phyloP scores from a whole-genome alignment of 163 green algal species.

The Coccomyxa subellipsoidea region DNA sequence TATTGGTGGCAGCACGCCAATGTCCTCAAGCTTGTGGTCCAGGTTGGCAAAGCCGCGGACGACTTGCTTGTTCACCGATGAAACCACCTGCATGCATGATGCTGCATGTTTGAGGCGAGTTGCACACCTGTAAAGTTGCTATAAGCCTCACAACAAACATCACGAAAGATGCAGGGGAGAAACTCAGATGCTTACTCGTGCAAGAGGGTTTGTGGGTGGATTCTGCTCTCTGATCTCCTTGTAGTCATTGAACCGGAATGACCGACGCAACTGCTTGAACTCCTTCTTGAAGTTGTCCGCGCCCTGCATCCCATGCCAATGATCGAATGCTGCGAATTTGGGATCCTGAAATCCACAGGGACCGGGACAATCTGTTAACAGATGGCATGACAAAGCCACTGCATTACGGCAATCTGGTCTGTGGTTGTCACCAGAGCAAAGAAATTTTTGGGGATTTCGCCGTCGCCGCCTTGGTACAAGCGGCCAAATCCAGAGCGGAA shows the following conservation, averaged over 20 bases:
- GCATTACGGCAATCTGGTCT: too few relatives aligned
- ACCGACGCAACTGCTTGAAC: conserved; percentile 58
- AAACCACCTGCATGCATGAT: conserved; percentile 16
- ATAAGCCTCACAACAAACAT: too few relatives aligned
- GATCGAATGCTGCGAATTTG: background rate
- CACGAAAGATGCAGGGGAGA: too few relatives aligned
- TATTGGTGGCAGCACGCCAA: conserved; percentile 46
- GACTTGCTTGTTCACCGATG: conserved; percentile 13
- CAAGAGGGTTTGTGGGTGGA: conserved; percentile 32
- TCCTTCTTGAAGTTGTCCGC: conserved; percentile 74
- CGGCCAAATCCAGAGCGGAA: conserved; percentile 74
- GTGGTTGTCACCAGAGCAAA: conserved; percentile 74
- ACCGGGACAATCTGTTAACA: too few relatives aligned
- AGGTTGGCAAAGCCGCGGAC: conserved; percentile 25
- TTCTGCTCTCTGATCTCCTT: conserved; percentile 39
- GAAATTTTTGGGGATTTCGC: conserved; percentile 67
- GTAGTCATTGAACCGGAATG: conserved; percentile 47
- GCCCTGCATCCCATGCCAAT: conserved; percentile 31
- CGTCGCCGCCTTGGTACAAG: conserved; percentile 75
- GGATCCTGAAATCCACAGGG: too few relatives aligned
- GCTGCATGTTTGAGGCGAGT: background rate
- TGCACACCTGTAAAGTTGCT: background rate
- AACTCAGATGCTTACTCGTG: background rate
- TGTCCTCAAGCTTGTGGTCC: conserved; percentile 48
- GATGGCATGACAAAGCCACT: too few relatives aligned